Conservation (phyloP, 306 rosid species). For the Carpinus viminea region DNA sequence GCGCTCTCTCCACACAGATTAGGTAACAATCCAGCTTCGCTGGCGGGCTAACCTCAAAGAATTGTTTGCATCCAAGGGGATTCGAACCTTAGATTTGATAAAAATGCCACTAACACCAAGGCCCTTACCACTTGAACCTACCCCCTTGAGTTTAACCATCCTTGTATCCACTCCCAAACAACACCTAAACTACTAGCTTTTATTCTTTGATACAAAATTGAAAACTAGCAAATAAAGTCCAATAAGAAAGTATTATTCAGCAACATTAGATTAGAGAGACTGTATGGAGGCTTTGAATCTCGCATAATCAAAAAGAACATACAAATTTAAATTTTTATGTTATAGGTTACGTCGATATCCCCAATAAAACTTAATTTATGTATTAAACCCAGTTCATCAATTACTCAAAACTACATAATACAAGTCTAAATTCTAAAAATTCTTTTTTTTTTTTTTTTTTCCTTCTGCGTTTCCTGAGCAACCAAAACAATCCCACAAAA, state of each 20-base stretch:
- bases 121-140: too few species aligned
- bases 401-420: background rate
- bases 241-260: background rate
- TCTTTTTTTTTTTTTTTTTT: background rate
- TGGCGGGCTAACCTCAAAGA: too few species aligned
- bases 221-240: background rate
- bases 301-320: background rate
- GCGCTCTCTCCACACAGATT: too few species aligned
- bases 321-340: background rate
- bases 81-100: too few species aligned
- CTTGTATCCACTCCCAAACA: background rate
- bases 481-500: background rate
- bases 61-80: too few species aligned
- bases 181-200: background rate
- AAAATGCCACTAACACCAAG: too few species aligned
- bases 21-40: too few species aligned
- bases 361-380: background rate
- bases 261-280: background rate
- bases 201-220: background rate
- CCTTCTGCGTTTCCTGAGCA: background rate
- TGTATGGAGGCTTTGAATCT: background rate
- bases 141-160: background rate
- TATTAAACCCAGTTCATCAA: background rate
- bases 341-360: background rate
- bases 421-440: background rate